Conservation (phyloP, 805 yeast genomes). For the Wickerhamomyces alni region DNA sequence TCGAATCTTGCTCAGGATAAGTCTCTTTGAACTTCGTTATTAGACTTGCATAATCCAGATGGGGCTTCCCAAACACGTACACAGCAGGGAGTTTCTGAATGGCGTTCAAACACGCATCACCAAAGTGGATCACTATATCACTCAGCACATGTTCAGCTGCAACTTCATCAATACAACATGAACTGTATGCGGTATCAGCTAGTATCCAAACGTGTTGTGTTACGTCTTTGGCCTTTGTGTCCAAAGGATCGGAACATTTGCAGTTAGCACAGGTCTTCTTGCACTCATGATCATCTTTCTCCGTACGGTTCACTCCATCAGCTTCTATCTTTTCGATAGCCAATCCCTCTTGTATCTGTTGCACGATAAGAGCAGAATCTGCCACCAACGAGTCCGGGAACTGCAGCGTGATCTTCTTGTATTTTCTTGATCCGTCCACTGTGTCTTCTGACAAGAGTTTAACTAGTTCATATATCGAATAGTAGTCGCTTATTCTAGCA, state of each 20-base stretch:
- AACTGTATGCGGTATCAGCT: conserved; percentile 93
- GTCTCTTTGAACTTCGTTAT: conserved; percentile 34
- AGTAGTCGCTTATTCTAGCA: conserved; percentile 40
- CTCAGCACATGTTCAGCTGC: conserved; percentile 91
- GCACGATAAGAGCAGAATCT: conserved; percentile 71
- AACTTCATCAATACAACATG: conserved; percentile 95
- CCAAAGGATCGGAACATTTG: conserved; percentile 20
- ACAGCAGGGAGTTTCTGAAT: conserved; percentile 67
- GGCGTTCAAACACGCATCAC: conserved; percentile 88
- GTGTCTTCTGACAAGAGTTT: conserved; percentile 30
- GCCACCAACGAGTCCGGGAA: conserved; percentile 79
- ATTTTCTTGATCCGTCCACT: conserved; percentile 25
- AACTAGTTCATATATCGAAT: conserved; percentile 45
- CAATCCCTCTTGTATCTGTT: conserved; percentile 37
- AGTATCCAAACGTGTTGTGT: conserved; percentile 61
- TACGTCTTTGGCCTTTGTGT: neutral
- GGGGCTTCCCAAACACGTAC: conserved; percentile 73
- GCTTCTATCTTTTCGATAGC: neutral
- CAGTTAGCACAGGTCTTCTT: conserved; percentile 18
- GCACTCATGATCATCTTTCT: conserved; percentile 10
- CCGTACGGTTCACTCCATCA: conserved; percentile 1
- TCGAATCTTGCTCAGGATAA: conserved; percentile 34
- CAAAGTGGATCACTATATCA: conserved; percentile 86
- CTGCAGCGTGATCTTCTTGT: conserved; percentile 66
- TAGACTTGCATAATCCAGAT: conserved; percentile 37